Evolutionary conservation across 2,329 filamentous ascomycete species (phyloP).

Genomic region (Rutstroemia sp.): DNA sequence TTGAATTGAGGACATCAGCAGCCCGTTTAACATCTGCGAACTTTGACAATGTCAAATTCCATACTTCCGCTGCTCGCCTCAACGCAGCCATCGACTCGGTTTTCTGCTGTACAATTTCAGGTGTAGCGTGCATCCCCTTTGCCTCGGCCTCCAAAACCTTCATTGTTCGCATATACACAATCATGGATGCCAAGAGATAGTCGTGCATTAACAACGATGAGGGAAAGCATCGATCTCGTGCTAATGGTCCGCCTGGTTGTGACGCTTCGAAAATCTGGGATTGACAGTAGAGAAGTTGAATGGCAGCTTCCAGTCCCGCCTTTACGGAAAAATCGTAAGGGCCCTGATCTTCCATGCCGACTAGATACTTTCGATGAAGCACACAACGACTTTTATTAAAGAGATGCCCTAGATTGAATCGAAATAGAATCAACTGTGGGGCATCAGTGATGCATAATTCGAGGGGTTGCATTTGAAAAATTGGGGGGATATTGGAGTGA

Average conservation of each 20-base stretch:
- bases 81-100: neutral
- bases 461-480: slow-evolving; percentile 41
- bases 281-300: slow-evolving; percentile 41
- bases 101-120: neutral
- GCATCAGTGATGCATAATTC: slow-evolving; percentile 41
- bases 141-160: neutral
- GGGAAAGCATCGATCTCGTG: slow-evolving; percentile 46
- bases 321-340: slow-evolving; percentile 46
- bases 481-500: slow-evolving; percentile 38
- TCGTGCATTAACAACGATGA: slow-evolving; percentile 50
- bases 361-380: slow-evolving; percentile 45
- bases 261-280: slow-evolving; percentile 38
- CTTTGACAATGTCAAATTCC: neutral
- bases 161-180: slow-evolving; percentile 31
- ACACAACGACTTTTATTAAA: slow-evolving; percentile 48
- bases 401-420: slow-evolving; percentile 43
- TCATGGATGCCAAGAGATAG: slow-evolving; percentile 52
- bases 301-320: slow-evolving; percentile 41
- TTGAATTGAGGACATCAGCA: neutral
- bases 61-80: neutral
- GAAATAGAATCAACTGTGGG: slow-evolving; percentile 41
- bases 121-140: neutral
- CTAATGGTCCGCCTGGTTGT: slow-evolving; percentile 45
- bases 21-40: neutral
- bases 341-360: slow-evolving; percentile 33